Base-by-base conservation (phyloP, 495 filamentous ascomycete genomes). In the Viridothelium virens region DNA sequence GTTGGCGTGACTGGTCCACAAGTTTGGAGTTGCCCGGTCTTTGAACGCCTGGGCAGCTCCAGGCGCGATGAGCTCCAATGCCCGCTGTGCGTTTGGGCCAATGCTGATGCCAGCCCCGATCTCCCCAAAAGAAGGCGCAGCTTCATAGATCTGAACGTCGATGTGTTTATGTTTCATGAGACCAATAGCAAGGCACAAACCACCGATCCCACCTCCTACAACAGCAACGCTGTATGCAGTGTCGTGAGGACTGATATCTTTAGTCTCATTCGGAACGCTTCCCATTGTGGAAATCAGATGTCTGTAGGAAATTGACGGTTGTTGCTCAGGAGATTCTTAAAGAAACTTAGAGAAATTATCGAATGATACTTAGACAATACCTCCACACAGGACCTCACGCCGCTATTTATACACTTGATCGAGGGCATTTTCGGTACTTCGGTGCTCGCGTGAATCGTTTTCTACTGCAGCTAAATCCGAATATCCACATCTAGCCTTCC, bases 41-140 rank as follows among this genome's bases (percentile, higher is more conserved):
- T 14, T 59, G 14, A 59, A 59, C 6, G 53, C 53, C 53, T 59
- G 33, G 31, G 53, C 53, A 14, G 53, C 31, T 7, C 12, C 25
- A 18, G 74, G 74, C 38, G 69, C 68, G 2, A 78, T 65, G 33
- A 66, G 63, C 14, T 67, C 61, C 69, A 77, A 71, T 11, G 70
- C 68, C 6, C 62, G 61, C 14, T 70, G 64, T 0, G 71, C 69
- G 46, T 69, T 72, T 2, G 67, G 61, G 2, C 70, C 71, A 33
- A 78, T 64, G 1, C 65, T 67, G 10, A 77, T 65, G 5, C 73
- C 77, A 9, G 71, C 73, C 9, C 77, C 74, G n/a, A 77, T 63
- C 36, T 41, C 62, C 4, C 62, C 44, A 41, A 63, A 63, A 25
- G 38, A 25, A 39, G 38, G 62, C 5, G 62, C 62, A 18, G 38